Percentiles rank a stretch among this genome's conserved stretches.
Evolutionary conservation across 441 rosid species (phyloP).

Genomic region (Metrosideros polymorpha): DNA sequence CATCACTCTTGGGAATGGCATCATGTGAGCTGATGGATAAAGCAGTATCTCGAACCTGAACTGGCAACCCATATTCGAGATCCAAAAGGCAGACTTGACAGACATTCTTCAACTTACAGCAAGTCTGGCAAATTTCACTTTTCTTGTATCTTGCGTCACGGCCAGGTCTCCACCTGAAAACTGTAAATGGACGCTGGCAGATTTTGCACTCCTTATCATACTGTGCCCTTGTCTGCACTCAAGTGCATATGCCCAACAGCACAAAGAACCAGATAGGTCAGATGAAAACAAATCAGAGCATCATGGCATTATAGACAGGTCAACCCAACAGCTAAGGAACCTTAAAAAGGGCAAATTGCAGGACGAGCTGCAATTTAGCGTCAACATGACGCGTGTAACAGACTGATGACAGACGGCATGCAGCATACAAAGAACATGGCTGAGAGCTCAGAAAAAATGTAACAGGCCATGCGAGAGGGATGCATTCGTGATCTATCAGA

Average conservation of each 20-base stretch:
- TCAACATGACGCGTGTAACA: background rate
- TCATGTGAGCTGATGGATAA: conserved; percentile 77
- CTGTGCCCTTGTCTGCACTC: conserved; percentile 65
- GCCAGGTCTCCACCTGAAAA: conserved; percentile 96
- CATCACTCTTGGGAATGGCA: conserved; percentile 93
- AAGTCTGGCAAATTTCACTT: conserved; percentile 86
- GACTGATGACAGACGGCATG: too few relatives aligned
- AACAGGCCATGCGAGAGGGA: background rate
- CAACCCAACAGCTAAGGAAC: background rate
- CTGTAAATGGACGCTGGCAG: conserved; percentile 90
- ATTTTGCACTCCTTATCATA: conserved; percentile 97
- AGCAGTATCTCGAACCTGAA: conserved; percentile 94
- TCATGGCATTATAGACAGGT: too few relatives aligned
- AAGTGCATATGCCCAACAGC: background rate
- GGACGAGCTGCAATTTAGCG: background rate
- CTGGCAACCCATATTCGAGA: conserved; percentile 93
- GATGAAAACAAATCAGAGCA: background rate
- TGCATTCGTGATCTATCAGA: background rate
- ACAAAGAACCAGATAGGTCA: background rate
- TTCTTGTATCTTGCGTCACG: conserved; percentile 91
- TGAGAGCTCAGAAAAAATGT: background rate
- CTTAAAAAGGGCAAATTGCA: background rate
- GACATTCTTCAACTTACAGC: conserved; percentile 91
- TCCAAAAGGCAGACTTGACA: conserved; percentile 97
- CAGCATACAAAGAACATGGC: background rate